Evolutionary conservation across 78 protist genomes (phyloP).

Genomic region (Thecamonas trahens): DNA sequence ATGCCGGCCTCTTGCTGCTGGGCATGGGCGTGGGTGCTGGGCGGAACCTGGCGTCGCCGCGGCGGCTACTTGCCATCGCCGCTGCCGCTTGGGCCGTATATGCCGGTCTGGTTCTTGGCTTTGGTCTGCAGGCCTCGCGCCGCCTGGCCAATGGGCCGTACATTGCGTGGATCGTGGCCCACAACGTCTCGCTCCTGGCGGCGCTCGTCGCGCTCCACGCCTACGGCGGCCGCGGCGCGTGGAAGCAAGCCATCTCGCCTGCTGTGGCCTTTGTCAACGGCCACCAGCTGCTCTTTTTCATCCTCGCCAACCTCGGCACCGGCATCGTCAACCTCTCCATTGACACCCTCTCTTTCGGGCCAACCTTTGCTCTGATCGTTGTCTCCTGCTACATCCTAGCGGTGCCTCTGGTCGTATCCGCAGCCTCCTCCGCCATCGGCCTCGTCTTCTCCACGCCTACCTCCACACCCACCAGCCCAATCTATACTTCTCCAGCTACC

Average conservation of each 20-base stretch:
- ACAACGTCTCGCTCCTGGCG: background rate
- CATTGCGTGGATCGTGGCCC: background rate
- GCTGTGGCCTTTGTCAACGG: background rate
- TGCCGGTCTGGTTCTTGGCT: background rate
- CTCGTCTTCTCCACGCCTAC: too few relatives aligned
- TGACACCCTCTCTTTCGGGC: constrained; percentile 19
- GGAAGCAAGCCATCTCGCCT: background rate
- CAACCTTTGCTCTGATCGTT: too few relatives aligned
- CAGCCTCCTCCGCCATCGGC: too few relatives aligned
- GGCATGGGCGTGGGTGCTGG: too few relatives aligned
- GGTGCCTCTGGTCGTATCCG: too few relatives aligned
- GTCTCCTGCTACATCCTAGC: too few relatives aligned
- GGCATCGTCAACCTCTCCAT: constrained; percentile 23
- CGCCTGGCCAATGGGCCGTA: background rate
- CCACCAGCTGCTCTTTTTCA: constrained; percentile 1
- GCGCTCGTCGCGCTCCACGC: background rate
- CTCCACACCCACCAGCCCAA: too few relatives aligned
- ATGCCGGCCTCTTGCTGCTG: background rate
- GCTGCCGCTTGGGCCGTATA: background rate
- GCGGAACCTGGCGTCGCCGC: too few relatives aligned
- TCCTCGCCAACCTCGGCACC: constrained; percentile 21
- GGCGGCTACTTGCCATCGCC: too few relatives aligned
- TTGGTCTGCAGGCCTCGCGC: background rate
- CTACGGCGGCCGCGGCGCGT: background rate
- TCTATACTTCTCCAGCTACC: too few relatives aligned